Base-by-base conservation (phyloP, 441 rosid genomes). In the Syzygium malaccense region DNA sequence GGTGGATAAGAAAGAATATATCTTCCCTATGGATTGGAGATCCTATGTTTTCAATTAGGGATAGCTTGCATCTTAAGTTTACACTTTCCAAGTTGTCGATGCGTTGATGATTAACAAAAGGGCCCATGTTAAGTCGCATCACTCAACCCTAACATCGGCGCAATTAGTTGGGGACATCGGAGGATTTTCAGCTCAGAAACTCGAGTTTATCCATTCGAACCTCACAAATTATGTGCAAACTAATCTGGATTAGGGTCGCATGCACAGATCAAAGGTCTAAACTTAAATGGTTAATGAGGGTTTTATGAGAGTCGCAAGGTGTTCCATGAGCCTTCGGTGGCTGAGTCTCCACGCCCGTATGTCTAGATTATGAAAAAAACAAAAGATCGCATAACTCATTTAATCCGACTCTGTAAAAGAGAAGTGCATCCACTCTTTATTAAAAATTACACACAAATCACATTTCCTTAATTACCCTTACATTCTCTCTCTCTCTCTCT, bases 341-440 rank as follows among this genome's bases (percentile, higher is more conserved):
- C 6, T 6, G 12, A 64, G 19, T 64, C 41, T 30, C 23, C 17
- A 30, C 2, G 0, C 0, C 0, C 15, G 1, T 64, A 0, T 4
- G 14, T 8, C 20, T 14, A 14, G 4, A 62, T 62, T 6, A 62
- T 62, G 1, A n/a, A 62, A 62, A 62, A 62, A 62, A 4, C 4
- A 8, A 62, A n/a, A 62, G 1, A 8, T 62, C 11, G 4, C 10
- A 3, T n/a, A 18, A 14, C 1, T 64, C 9, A n/a, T n/a, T n/a
- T 14, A 62, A n/a, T 62, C 1, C 19, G 14, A 62, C 18, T 62
- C 30, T 62, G 33, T 14, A n/a, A n/a, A 62, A 28, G 18, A 14
- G 18, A 62, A n/a, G 7, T 14, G 71, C 37, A 64, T 20, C 4
- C 5, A 7, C 9, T 8, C 10, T 14, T 15, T 64, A 30, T 64